Conservation (phyloP, 169 alveolate genomes). For the Babesia ovata region DNA sequence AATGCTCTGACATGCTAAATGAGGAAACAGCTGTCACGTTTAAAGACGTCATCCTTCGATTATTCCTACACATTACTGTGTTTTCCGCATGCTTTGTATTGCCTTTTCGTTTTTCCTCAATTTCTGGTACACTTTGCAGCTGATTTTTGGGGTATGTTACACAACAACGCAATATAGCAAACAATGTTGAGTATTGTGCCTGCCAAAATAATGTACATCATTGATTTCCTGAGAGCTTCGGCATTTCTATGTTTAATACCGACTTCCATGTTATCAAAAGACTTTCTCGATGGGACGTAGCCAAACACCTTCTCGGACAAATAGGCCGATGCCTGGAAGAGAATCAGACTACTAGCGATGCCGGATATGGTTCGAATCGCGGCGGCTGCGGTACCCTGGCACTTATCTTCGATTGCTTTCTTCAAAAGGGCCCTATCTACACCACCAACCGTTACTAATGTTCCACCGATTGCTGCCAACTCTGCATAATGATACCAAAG, state of each 20-base stretch:
- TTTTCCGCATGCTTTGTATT: no score
- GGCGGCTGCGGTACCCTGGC: conserved; percentile 85
- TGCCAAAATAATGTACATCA: conserved; percentile 13
- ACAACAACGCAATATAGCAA: conserved; percentile 2
- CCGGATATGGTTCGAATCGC: conserved; percentile 85
- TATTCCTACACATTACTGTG: no score
- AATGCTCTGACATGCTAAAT: no score
- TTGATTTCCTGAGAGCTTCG: conserved; percentile 12
- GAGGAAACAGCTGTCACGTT: no score
- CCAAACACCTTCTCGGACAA: conserved; percentile 86
- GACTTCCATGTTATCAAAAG: neutral
- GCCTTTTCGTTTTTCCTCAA: no score
- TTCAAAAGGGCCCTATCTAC: conserved; percentile 87
- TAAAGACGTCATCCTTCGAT: no score
- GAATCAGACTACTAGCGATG: conserved; percentile 82
- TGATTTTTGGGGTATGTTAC: neutral
- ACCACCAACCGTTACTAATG: conserved; percentile 89
- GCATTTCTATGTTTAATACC: neutral
- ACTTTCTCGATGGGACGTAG: neutral
- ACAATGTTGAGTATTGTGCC: conserved; percentile 12
- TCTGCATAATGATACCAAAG: conserved; percentile 56
- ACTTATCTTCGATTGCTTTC: conserved; percentile 85
- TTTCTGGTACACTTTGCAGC: neutral
- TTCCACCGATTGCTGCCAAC: conserved; percentile 81
- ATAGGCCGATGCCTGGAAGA: conserved; percentile 87